Conservation (phyloP, 306 rosid species). For the Boehmeria nivea region DNA sequence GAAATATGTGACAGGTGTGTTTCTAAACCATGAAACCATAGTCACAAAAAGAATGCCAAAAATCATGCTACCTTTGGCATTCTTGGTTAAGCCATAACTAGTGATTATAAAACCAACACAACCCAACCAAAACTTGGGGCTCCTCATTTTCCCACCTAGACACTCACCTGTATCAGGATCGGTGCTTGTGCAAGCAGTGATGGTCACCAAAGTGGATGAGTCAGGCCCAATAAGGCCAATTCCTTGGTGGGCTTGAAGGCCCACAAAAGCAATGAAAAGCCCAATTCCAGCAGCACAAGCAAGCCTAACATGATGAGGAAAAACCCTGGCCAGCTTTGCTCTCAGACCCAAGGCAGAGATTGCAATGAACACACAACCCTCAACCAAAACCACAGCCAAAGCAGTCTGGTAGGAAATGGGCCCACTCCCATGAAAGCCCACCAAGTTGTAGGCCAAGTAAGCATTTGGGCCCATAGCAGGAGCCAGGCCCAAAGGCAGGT, state of each 20-base stretch:
- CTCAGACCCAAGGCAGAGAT: slow-evolving; percentile 72
- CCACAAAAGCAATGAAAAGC: slow-evolving; percentile 89
- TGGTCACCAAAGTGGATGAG: slow-evolving; percentile 52
- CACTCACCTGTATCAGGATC: slow-evolving; percentile 71
- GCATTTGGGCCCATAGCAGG: slow-evolving; percentile 98
- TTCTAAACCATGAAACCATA: slow-evolving; percentile 69
- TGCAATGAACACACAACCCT: slow-evolving; percentile 56
- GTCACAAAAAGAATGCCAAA: slow-evolving; percentile 82
- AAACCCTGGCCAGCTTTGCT: slow-evolving; percentile 65
- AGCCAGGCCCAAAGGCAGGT: slow-evolving; percentile 78
- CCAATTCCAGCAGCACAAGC: slow-evolving; percentile 86
- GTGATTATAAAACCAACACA: slow-evolving; percentile 57
- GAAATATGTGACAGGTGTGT: slow-evolving; percentile 64
- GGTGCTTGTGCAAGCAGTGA: slow-evolving; percentile 51
- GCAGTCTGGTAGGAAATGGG: slow-evolving; percentile 64
- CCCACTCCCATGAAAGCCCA: slow-evolving; percentile 81
- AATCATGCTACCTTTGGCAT: slow-evolving; percentile 77
- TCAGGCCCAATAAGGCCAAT: slow-evolving; percentile 84
- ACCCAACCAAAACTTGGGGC: slow-evolving; percentile 78
- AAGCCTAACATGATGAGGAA: slow-evolving; percentile 61
- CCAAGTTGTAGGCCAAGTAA: slow-evolving; percentile 65
- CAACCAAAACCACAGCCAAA: slow-evolving; percentile 52
- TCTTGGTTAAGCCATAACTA: slow-evolving; percentile 61
- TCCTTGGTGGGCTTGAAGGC: slow-evolving; percentile 66
- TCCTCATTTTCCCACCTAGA: slow-evolving; percentile 56